These are phyloP conservation scores for Sisymbrium irio DNA, from an alignment of 345 rosid genomes.

Conservation along the genomic window DNA sequence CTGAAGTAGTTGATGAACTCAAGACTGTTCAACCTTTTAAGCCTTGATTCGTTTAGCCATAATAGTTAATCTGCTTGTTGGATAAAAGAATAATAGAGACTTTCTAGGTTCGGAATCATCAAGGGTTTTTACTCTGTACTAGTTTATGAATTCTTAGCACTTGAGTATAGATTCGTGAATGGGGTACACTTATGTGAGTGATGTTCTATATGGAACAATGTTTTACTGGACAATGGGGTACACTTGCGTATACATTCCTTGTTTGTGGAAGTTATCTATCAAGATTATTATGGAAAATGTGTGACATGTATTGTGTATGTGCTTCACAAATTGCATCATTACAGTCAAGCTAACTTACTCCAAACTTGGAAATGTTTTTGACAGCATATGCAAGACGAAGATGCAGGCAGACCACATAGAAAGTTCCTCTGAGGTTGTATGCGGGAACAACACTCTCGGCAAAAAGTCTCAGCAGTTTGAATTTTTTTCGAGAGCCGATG, in stretches of 20 bases:
- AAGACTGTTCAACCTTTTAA: background rate
- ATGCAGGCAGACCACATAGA: conserved; percentile 79
- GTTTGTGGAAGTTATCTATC: background rate
- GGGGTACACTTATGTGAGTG: too few relatives aligned
- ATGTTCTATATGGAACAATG: too few relatives aligned
- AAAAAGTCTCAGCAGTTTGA: conserved; percentile 7
- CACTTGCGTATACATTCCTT: too few relatives aligned
- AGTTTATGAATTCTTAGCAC: too few relatives aligned
- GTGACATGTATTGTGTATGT: background rate
- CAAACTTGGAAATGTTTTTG: background rate
- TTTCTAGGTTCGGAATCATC: too few relatives aligned
- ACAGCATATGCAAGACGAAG: conserved; percentile 95
- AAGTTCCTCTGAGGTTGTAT: conserved; percentile 57
- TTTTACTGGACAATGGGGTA: too few relatives aligned
- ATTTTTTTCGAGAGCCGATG: background rate
- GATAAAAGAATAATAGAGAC: too few relatives aligned
- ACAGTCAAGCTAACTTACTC: background rate
- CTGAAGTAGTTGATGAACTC: background rate
- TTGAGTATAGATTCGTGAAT: too few relatives aligned
- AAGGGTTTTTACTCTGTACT: too few relatives aligned
- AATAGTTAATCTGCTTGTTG: too few relatives aligned
- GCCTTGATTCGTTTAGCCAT: too few relatives aligned
- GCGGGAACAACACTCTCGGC: background rate
- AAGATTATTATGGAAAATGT: background rate
- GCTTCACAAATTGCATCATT: background rate